phyloP scores from a whole-genome alignment of 495 filamentous ascomycete species.

The Trichoderma virens region DNA sequence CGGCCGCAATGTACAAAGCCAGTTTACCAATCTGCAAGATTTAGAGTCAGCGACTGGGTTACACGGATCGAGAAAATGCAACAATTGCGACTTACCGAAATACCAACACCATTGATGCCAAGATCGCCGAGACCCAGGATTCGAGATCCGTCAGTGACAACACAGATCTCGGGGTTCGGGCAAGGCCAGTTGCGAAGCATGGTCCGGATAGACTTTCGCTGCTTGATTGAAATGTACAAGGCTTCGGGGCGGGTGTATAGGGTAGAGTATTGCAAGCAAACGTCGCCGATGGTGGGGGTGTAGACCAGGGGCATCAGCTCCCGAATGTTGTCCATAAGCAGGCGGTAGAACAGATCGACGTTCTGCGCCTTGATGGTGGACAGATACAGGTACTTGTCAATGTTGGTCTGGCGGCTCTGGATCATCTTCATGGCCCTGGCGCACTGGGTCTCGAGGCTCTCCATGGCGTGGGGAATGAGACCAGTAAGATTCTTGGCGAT shows the following conservation, averaged over 20 bases:
- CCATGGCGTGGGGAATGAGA: slow-evolving; percentile 50
- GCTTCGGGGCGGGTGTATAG: slow-evolving; percentile 94
- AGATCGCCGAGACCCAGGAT: slow-evolving; percentile 95
- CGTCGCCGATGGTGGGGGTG: slow-evolving; percentile 94
- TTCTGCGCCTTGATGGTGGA: slow-evolving; percentile 82
- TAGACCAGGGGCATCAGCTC: slow-evolving; percentile 93
- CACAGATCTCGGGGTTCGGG: slow-evolving; percentile 82
- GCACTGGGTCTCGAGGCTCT: slow-evolving; percentile 43
- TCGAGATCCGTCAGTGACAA: slow-evolving; percentile 93
- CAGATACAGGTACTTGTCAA: slow-evolving; percentile 95
- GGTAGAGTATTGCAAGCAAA: slow-evolving; percentile 90
- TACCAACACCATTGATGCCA: slow-evolving; percentile 95
- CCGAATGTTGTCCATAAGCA: slow-evolving; percentile 84
- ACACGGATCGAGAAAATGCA: background rate
- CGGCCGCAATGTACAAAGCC: slow-evolving; percentile 89
- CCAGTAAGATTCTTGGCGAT: slow-evolving; percentile 50
- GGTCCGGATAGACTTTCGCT: slow-evolving; percentile 71
- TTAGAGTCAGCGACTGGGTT: slow-evolving; percentile 15
- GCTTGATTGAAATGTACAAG: slow-evolving; percentile 86
- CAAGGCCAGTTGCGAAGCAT: slow-evolving; percentile 90
- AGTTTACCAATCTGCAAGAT: slow-evolving; percentile 64
- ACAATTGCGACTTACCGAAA: slow-evolving; percentile 60
- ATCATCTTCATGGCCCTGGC: slow-evolving; percentile 56
- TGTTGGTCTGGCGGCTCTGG: slow-evolving; percentile 63
- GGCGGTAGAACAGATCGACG: slow-evolving; percentile 87